These are phyloP conservation scores for Citrus unshiu DNA, from an alignment of 345 rosid species.

Conservation along the genomic window DNA sequence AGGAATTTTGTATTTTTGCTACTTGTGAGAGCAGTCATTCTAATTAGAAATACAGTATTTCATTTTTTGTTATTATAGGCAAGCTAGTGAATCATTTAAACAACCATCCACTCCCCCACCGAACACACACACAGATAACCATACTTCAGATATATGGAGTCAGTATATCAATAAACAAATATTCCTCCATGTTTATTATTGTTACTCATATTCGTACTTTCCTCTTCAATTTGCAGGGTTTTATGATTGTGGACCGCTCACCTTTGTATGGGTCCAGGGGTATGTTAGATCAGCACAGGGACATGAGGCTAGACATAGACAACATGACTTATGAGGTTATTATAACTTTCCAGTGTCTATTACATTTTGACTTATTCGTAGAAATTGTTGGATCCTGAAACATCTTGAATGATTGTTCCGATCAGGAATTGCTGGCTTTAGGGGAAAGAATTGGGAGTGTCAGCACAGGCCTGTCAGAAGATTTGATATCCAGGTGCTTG, in stretches of 20 bases:
- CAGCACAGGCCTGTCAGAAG: slow-evolving; percentile 74
- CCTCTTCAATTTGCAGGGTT: slow-evolving; percentile 44
- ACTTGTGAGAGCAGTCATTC: no score
- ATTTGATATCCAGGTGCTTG: slow-evolving; percentile 51
- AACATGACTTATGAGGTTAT: slow-evolving; percentile 84
- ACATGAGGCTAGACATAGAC: slow-evolving; percentile 85
- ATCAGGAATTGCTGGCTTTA: slow-evolving; percentile 78
- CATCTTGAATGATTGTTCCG: slow-evolving; percentile 8
- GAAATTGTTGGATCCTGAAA: neutral
- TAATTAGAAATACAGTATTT: neutral
- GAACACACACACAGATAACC: no score
- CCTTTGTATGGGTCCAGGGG: slow-evolving; percentile 49
- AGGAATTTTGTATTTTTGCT: slow-evolving; percentile 1
- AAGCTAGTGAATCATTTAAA: neutral
- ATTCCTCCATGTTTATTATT: neutral
- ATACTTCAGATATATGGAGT: no score
- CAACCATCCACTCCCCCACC: neutral
- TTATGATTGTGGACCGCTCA: slow-evolving; percentile 50
- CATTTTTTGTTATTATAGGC: neutral
- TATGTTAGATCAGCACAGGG: slow-evolving; percentile 66
- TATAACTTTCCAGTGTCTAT: neutral
- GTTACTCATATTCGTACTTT: neutral
- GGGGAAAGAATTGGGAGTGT: slow-evolving; percentile 90
- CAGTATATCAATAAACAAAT: no score
- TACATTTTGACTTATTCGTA: neutral